Percentiles rank a stretch among this genome's conserved stretches.
Evolutionary conservation across 805 yeast species (phyloP).

Genomic region (Lachancea lanzarotensis): DNA sequence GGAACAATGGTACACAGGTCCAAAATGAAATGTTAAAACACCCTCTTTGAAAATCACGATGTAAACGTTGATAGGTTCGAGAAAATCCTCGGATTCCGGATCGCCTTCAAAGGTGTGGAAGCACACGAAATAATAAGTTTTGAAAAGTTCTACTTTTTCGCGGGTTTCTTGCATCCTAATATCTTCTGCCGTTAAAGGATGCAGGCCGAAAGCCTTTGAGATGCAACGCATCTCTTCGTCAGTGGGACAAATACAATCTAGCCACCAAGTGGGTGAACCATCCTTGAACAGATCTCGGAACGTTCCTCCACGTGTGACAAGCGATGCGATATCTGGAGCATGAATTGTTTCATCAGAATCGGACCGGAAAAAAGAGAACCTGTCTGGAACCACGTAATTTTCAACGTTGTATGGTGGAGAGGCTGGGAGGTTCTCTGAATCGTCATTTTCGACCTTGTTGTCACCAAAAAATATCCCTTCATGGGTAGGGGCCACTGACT

Average conservation of each 20-base stretch:
- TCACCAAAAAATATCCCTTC: conserved; percentile 37
- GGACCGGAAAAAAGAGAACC: conserved; percentile 78
- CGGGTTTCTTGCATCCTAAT: conserved; percentile 94
- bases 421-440: conserved; percentile 6
- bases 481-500: not conserved
- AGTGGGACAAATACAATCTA: conserved; percentile 89
- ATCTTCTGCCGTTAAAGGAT: conserved; percentile 97
- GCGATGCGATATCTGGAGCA: conserved; percentile 77
- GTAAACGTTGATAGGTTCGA: conserved; percentile 74
- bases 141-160: conserved; percentile 92
- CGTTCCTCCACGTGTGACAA: conserved; percentile 58
- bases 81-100: conserved; percentile 66
- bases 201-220: conserved; percentile 92
- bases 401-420: not conserved
- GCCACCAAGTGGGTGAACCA: conserved; percentile 88
- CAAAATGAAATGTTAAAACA: conserved; percentile 60
- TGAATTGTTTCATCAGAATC: conserved; percentile 83
- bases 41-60: conserved; percentile 67
- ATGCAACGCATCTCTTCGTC: conserved; percentile 90
- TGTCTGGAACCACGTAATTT: conserved; percentile 47
- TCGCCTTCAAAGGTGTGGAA: conserved; percentile 95
- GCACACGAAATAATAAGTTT: conserved; percentile 86
- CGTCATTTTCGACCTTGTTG: conserved; percentile 34
- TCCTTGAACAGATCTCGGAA: conserved; percentile 64
- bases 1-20: conserved; percentile 62